Percentiles rank a stretch among this genome's conserved stretches.
These are phyloP conservation scores for Pseudodiploospora longispora DNA, from an alignment of 2,329 filamentous ascomycete genomes.

Conservation along the genomic window DNA sequence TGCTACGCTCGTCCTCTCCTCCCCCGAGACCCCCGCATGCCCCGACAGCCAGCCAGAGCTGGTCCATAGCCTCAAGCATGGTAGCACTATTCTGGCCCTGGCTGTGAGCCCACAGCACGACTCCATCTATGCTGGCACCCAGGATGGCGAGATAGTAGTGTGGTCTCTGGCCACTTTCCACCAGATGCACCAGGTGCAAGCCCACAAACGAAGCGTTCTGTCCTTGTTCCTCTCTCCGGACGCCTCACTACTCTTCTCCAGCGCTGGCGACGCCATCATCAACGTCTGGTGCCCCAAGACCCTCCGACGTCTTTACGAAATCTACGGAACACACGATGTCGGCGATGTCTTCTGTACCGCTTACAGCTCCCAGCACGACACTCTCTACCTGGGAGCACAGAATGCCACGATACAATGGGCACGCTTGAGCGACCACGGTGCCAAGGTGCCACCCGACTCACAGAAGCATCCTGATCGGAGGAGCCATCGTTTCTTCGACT, in stretches of 20 bases:
- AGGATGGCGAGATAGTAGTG: constrained; percentile 85
- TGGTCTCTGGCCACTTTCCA: constrained; percentile 89
- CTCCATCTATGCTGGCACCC: constrained; percentile 84
- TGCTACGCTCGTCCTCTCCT: constrained; percentile 1
- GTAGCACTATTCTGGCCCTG: constrained; percentile 73
- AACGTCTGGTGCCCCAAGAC: constrained; percentile 84
- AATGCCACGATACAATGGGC: constrained; percentile 96
- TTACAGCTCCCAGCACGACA: constrained; percentile 72
- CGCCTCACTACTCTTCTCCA: constrained; percentile 74
- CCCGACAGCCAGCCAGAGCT: constrained; percentile 45
- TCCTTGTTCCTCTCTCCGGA: constrained; percentile 74
- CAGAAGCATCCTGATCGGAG: constrained; percentile 66
- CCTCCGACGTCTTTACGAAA: constrained; percentile 72
- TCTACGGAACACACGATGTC: constrained; percentile 89
- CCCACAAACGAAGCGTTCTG: constrained; percentile 85
- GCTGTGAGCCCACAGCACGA: constrained; percentile 69
- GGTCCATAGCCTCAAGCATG: constrained; percentile 66
- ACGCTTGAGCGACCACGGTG: constrained; percentile 56
- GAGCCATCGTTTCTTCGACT: constrained; percentile 89
- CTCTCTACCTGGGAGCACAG: constrained; percentile 84
- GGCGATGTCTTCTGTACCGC: constrained; percentile 95
- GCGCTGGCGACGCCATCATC: constrained; percentile 85
- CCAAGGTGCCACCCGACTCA: constrained; percentile 52
- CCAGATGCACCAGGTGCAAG: constrained; percentile 68
- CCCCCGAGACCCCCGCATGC: constrained; percentile 12